Conservation (phyloP, 257 asterid species). For the Rubia yunnanensis region DNA sequence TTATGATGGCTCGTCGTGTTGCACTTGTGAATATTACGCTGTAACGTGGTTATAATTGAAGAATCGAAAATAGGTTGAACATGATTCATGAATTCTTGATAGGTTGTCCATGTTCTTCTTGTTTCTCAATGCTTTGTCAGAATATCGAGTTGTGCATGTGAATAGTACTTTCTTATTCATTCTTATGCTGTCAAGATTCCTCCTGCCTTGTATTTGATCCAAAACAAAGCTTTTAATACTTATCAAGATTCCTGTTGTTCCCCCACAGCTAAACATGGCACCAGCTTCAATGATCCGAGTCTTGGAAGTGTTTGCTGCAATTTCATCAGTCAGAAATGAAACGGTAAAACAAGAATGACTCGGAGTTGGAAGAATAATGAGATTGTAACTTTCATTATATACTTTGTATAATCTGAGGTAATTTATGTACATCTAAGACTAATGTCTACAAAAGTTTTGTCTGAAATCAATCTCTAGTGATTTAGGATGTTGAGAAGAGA, state of each 20-base stretch:
- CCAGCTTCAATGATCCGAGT: not conserved
- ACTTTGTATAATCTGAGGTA: not conserved
- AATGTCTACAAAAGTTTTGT: not conserved
- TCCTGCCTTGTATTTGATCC: not conserved
- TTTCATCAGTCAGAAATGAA: not conserved
- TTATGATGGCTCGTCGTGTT: not conserved
- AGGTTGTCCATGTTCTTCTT: conserved; percentile 1
- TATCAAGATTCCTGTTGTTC: conserved; percentile 5
- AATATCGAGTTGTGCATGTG: not conserved
- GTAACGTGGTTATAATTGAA: conserved; percentile 12
- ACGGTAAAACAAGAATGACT: not conserved
- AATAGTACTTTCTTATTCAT: not conserved
- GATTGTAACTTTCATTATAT: not conserved
- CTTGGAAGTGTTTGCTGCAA: not conserved
- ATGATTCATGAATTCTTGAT: not conserved
- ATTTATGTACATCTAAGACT: not conserved
- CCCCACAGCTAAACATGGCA: not conserved
- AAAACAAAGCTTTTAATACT: not conserved
- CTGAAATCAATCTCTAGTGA: not conserved
- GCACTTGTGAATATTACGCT: conserved; percentile 6
- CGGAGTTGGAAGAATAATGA: not conserved
- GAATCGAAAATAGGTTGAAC: not conserved
- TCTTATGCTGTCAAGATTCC: not conserved
- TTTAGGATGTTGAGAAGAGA: conserved; percentile 15
- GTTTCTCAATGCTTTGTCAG: not conserved